Percentiles rank a stretch among this genome's conserved stretches.
phyloP scores from a whole-genome alignment of 441 rosid species.

The Corymbia citriodora region DNA sequence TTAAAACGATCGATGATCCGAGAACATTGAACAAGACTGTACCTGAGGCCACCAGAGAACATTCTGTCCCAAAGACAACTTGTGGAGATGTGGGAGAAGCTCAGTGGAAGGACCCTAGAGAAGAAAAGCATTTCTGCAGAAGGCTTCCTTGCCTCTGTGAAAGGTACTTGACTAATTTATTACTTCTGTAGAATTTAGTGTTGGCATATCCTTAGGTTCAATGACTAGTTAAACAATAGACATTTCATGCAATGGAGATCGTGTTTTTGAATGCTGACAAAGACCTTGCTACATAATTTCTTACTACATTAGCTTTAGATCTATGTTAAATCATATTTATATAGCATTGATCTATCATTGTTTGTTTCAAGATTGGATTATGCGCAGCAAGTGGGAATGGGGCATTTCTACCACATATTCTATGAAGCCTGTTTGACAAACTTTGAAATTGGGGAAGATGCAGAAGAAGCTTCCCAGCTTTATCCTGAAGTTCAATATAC shows the following conservation, averaged over 20 bases:
- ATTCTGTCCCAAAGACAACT: background rate
- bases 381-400: slow-evolving; percentile 47
- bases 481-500: slow-evolving; percentile 65
- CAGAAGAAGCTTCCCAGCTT: slow-evolving; percentile 63
- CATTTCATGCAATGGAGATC: background rate
- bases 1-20: background rate
- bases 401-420: slow-evolving; percentile 72
- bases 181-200: background rate
- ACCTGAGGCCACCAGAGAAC: background rate
- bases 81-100: background rate
- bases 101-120: background rate
- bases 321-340: background rate
- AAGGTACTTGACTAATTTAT: background rate
- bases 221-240: background rate
- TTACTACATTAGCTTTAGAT: background rate
- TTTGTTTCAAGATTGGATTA: slow-evolving; percentile 36
- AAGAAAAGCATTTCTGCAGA: background rate
- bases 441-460: slow-evolving; percentile 49
- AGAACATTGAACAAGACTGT: background rate
- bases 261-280: background rate
- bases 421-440: slow-evolving; percentile 74
- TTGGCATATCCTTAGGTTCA: background rate
- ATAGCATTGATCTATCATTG: background rate
- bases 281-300: background rate
- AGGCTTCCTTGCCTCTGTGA: background rate